Conservation (phyloP, 441 rosid species). For the Erysimum pusillum region DNA sequence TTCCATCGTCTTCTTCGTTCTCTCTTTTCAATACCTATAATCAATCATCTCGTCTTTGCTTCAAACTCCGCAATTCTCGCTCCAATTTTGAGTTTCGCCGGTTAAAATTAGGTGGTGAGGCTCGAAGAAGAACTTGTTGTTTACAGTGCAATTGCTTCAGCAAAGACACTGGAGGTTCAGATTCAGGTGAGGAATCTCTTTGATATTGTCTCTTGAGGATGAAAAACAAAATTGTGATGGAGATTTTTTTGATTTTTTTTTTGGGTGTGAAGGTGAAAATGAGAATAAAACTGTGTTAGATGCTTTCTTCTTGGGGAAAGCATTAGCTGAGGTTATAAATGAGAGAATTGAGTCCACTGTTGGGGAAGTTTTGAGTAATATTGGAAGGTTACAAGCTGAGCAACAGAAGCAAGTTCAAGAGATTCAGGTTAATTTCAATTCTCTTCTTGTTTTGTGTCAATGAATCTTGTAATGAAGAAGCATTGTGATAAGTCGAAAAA, state of each 20-base stretch:
- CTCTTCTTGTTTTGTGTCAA: background rate
- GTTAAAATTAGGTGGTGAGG: constrained; percentile 29
- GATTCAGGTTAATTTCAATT: constrained; percentile 65
- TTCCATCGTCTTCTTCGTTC: constrained; percentile 37
- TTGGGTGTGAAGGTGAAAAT: constrained; percentile 57
- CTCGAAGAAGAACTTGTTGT: constrained; percentile 34
- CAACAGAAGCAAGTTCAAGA: constrained; percentile 91
- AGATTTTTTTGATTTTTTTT: background rate
- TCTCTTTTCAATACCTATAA: constrained; percentile 24
- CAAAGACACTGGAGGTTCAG: constrained; percentile 51
- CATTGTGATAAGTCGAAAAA: background rate
- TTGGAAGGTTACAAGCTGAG: constrained; percentile 87
- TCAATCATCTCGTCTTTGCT: constrained; percentile 22
- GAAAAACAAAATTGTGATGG: too few species aligned
- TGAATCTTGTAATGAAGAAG: background rate
- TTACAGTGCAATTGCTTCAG: constrained; percentile 55
- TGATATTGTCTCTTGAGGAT: background rate
- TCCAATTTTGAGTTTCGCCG: constrained; percentile 43
- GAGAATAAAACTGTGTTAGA: constrained; percentile 75
- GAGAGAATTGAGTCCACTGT: constrained; percentile 85
- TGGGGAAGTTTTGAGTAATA: constrained; percentile 77
- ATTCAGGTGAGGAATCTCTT: constrained; percentile 50
- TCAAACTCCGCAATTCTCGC: constrained; percentile 9
- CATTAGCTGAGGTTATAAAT: constrained; percentile 83
- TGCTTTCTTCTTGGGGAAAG: constrained; percentile 97